phyloP scores from a whole-genome alignment of 371 early-diverging fungal species.

The Mucor lusitanicus region DNA sequence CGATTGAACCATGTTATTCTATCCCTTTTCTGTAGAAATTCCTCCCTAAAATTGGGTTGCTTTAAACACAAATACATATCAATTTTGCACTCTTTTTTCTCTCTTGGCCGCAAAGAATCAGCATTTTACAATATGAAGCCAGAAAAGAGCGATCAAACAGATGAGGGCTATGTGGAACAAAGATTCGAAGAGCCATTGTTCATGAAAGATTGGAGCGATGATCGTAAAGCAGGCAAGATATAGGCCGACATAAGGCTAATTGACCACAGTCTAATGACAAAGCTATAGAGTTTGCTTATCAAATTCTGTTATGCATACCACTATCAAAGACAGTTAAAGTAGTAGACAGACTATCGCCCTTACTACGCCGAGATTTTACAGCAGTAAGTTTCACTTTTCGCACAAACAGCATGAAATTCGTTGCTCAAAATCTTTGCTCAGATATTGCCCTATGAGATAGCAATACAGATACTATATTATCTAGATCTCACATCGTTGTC shows the following conservation, averaged over 20 bases:
- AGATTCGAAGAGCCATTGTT: constrained; percentile 55
- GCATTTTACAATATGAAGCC: not conserved
- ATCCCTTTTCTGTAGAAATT: not conserved
- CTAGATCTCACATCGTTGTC: constrained; percentile 52
- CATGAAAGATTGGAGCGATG: constrained; percentile 57
- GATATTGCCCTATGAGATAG: constrained; percentile 64
- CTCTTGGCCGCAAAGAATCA: not conserved
- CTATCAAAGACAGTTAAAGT: constrained; percentile 55
- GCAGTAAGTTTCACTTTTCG: constrained; percentile 32
- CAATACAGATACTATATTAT: constrained; percentile 63
- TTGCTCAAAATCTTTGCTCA: constrained; percentile 5
- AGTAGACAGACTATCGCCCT: constrained; percentile 59
- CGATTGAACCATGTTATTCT: not conserved
- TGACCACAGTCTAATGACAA: not conserved
- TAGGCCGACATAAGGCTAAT: not conserved
- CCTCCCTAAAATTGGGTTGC: not conserved
- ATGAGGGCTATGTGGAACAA: constrained; percentile 71
- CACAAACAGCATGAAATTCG: not conserved
- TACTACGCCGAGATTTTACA: constrained; percentile 65
- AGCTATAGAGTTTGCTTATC: constrained; percentile 65
- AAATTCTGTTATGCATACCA: constrained; percentile 63
- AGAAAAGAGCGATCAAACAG: constrained; percentile 27
- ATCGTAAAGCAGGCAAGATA: constrained; percentile 63
- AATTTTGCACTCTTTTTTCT: not conserved
- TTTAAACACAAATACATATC: not conserved